These are phyloP conservation scores for rapeseed (Brassica napus) DNA, from an alignment of 345 rosid species.

Conservation along the genomic window DNA sequence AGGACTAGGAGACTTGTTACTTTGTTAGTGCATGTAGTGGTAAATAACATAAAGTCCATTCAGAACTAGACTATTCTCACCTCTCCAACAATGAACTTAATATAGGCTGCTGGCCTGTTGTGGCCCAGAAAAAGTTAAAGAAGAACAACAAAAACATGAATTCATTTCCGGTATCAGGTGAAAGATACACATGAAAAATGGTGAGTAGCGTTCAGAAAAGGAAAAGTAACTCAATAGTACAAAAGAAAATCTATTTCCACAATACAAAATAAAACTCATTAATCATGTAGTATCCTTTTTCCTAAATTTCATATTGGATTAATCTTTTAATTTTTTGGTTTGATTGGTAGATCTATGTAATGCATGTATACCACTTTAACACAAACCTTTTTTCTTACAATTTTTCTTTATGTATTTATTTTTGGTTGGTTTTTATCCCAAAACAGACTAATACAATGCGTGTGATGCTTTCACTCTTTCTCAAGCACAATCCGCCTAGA, in stretches of 20 bases:
- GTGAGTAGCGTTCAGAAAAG: neutral
- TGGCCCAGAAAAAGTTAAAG: neutral
- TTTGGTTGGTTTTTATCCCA: conserved; percentile 2
- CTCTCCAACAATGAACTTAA: neutral
- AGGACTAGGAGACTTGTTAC: neutral
- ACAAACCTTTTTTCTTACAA: too few relatives aligned
- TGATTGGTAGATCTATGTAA: too few relatives aligned
- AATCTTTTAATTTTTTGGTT: too few relatives aligned
- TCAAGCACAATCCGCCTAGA: conserved; percentile 21
- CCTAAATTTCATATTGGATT: too few relatives aligned
- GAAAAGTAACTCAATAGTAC: neutral
- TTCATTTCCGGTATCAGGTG: neutral
- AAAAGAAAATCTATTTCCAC: neutral
- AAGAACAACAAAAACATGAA: neutral
- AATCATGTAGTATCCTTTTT: neutral
- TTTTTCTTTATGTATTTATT: neutral
- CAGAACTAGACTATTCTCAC: neutral
- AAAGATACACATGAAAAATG: neutral
- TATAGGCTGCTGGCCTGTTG: neutral
- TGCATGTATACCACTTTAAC: too few relatives aligned
- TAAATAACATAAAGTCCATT: neutral
- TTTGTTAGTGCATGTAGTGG: neutral
- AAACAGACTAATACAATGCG: conserved; percentile 19
- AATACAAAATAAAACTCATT: too few relatives aligned
- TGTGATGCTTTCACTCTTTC: conserved; percentile 17